A percentile compares a stretch with the other conserved stretches of the same genome.
Conservation (phyloP, 129 eudicot genomes). For the Pittosporum tobira region DNA sequence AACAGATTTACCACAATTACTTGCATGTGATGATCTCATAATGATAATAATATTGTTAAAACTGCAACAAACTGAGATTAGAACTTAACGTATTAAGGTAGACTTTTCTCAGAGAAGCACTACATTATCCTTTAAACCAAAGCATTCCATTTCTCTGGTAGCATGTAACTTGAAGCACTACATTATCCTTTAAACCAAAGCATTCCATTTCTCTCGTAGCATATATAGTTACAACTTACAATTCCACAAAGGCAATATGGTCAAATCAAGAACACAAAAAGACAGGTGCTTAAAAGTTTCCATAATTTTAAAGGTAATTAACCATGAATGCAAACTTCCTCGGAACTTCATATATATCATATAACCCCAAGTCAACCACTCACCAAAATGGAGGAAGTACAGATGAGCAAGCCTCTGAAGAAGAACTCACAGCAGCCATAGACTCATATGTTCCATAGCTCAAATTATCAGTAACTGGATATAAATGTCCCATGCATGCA, state of each 20-base stretch:
- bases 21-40: no score
- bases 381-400: constrained; percentile 28
- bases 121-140: constrained; percentile 7
- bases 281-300: constrained; percentile 12
- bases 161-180: no score
- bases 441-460: constrained; percentile 8
- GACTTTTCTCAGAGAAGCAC: constrained; percentile 2
- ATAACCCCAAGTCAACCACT: constrained; percentile 49
- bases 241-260: neutral
- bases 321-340: no score
- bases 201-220: neutral
- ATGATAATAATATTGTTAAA: no score
- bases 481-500: constrained; percentile 26
- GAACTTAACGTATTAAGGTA: no score
- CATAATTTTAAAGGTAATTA: neutral
- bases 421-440: constrained; percentile 8
- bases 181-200: constrained; percentile 7
- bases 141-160: constrained; percentile 9
- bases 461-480: constrained; percentile 1
- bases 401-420: constrained; percentile 32
- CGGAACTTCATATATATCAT: no score
- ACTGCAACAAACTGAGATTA: no score
- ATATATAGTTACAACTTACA: constrained; percentile 1
- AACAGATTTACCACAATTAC: no score
- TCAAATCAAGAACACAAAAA: constrained; percentile 1